Base-by-base conservation (phyloP, 495 filamentous ascomycete species). In the Penicillium herquei region DNA sequence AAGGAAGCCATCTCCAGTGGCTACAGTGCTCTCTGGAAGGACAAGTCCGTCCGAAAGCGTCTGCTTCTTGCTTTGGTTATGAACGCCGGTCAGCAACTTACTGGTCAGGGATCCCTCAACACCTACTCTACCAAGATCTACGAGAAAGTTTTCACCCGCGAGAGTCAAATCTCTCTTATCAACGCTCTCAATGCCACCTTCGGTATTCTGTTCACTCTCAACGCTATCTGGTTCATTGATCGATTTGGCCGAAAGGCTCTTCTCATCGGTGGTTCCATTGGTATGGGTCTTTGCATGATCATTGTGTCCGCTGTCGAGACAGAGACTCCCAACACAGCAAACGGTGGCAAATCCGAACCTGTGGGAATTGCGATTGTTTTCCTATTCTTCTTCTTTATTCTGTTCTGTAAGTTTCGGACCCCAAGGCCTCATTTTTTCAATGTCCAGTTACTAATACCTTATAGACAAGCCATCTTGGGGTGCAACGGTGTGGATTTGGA, bases 171-270 rank as follows among this genome's bases (percentile, higher is more conserved):
- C 70, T 78, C 82, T 21, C 74, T 90, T 31, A 85, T 91, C 72
- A 90, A 87, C 33, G 86, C 87, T 21, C 73, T 85, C 16, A 77
- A 75, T 16, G 86, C 91, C 59, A 91, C 90, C 56, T 87, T 90
- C 50, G 81, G 78, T 51, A 77, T 77, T 51, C 16, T 77, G 61
- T 87, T 85, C 43, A 92, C 89, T 6, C 80, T 88, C 39, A 82
- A 88, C 39, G 85, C 87, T 13, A 83, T 92, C 61, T 92, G 81
- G 70, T 70, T 83, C 40, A 74, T 86, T 54, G 88, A 92, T 67
- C 79, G 75, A 35, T 77, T 88, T 52, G 88, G 88, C 52, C 84
- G 88, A 45, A 86, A 87, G 45, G 77, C 81, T 51, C 78, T 91
- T 17, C 76, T 92, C 12, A 80, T 90, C 51, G 73, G 78, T 51